A percentile compares a stretch with the other conserved stretches of the same genome.
phyloP scores from a whole-genome alignment of 768 basidiomycete genomes.

The Boletus fagicola region DNA sequence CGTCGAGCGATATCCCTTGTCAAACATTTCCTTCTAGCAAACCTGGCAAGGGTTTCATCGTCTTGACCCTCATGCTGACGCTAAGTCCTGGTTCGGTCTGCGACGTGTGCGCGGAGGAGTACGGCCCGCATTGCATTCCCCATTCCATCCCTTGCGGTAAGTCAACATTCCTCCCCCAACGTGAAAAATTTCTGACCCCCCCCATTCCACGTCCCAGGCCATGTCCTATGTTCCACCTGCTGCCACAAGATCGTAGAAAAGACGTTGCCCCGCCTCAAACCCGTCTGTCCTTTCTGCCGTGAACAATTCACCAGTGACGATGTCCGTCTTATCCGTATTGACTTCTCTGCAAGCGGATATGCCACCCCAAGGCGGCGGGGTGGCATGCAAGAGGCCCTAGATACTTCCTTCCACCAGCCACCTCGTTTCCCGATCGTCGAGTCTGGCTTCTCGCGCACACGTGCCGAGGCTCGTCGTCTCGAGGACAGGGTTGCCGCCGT shows the following conservation, averaged over 20 bases:
- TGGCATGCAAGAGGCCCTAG: constrained; percentile 45
- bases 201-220: constrained; percentile 45
- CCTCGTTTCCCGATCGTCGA: constrained; percentile 49
- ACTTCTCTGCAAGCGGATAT: constrained; percentile 68
- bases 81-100: constrained; percentile 79
- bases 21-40: constrained; percentile 39
- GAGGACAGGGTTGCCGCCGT: constrained; percentile 78
- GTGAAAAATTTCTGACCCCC: constrained; percentile 25
- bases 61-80: constrained; percentile 65
- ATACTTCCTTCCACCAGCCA: constrained; percentile 41
- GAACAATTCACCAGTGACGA: constrained; percentile 65
- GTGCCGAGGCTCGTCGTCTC: constrained; percentile 60
- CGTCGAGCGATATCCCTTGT: constrained; percentile 44
- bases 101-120: constrained; percentile 90
- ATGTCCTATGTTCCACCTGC: constrained; percentile 76
- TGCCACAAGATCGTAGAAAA: constrained; percentile 81
- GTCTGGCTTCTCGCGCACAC: constrained; percentile 39
- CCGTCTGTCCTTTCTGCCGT: constrained; percentile 83
- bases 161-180: constrained; percentile 19
- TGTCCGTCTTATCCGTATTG: constrained; percentile 76
- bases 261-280: constrained; percentile 64
- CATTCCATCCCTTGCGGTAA: constrained; percentile 82
- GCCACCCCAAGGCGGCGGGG: constrained; percentile 61
- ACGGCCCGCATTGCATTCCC: constrained; percentile 67
- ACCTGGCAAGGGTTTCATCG: constrained; percentile 40